These are phyloP conservation scores for Casuarina cunninghamiana DNA, from an alignment of 306 rosid species.

Conservation along the genomic window DNA sequence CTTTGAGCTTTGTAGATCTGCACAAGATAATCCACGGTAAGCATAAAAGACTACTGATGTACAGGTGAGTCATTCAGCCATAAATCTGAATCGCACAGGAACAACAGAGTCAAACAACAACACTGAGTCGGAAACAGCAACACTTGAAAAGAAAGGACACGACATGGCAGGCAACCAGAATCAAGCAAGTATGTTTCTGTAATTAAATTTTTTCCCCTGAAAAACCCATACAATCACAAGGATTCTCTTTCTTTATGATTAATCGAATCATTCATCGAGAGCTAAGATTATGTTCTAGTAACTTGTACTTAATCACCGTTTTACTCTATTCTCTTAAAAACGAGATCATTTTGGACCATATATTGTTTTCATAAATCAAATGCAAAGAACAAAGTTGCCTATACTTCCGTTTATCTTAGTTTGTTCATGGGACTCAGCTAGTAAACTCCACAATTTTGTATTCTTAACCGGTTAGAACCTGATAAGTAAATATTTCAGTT, in stretches of 20 bases:
- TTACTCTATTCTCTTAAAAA: too few relatives aligned
- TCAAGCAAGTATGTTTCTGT: background rate
- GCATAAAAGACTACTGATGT: conserved; percentile 5
- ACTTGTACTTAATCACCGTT: too few relatives aligned
- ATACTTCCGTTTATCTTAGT: background rate
- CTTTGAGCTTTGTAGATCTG: conserved; percentile 96
- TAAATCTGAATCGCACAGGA: background rate
- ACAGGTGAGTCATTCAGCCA: background rate
- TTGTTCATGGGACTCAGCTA: too few relatives aligned
- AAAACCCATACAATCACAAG: background rate
- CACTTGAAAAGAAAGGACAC: background rate
- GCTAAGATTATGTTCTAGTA: too few relatives aligned
- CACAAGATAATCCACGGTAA: conserved; percentile 24
- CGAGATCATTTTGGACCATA: background rate
- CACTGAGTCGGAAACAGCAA: background rate
- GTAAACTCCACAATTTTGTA: too few relatives aligned
- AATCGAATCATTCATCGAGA: too few relatives aligned
- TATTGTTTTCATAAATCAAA: background rate
- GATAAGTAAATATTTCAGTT: too few relatives aligned
- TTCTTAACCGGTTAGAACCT: too few relatives aligned
- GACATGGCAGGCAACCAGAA: background rate
- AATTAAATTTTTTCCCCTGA: background rate
- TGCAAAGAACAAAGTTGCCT: background rate
- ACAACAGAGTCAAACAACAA: background rate
- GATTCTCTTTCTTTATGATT: too few relatives aligned